Conservation (phyloP, 2,329 filamentous ascomycete genomes). For the Diaporthe citriasiana region DNA sequence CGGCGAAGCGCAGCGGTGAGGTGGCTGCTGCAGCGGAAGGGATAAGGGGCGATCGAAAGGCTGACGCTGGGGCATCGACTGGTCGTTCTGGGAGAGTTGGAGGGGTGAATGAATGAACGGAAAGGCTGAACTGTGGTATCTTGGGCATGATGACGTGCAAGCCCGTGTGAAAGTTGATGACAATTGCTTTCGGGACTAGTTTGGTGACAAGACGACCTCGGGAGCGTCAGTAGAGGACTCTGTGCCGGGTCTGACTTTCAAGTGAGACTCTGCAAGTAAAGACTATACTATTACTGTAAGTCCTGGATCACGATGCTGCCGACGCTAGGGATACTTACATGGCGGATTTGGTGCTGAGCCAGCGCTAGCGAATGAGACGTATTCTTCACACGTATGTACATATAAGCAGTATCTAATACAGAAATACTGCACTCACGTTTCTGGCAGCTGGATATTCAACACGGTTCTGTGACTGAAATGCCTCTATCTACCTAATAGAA, state of each 20-base stretch:
- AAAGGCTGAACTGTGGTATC: slow-evolving; percentile 1
- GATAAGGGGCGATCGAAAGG: slow-evolving; percentile 7
- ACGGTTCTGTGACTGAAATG: too few species aligned
- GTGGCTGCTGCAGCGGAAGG: slow-evolving; percentile 7
- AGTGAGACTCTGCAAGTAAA: neutral
- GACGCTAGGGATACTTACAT: neutral
- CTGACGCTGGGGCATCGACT: neutral
- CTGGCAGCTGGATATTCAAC: too few species aligned
- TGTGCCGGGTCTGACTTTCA: neutral
- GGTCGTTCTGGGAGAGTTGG: neutral
- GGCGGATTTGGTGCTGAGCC: neutral
- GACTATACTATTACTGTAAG: neutral
- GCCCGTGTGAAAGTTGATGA: neutral
- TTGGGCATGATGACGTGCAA: neutral
- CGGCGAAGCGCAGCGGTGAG: slow-evolving; percentile 4
- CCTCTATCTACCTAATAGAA: too few species aligned
- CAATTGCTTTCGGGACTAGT: neutral
- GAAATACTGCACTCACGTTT: too few species aligned
- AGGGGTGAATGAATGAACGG: slow-evolving; percentile 1
- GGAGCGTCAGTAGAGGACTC: neutral
- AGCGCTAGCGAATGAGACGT: neutral
- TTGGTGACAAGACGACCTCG: too few species aligned
- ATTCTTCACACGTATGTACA: neutral
- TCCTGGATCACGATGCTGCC: neutral
- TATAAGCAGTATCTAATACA: too few species aligned